phyloP scores from a whole-genome alignment of 805 yeast species.

The Teunomyces pallodes region DNA sequence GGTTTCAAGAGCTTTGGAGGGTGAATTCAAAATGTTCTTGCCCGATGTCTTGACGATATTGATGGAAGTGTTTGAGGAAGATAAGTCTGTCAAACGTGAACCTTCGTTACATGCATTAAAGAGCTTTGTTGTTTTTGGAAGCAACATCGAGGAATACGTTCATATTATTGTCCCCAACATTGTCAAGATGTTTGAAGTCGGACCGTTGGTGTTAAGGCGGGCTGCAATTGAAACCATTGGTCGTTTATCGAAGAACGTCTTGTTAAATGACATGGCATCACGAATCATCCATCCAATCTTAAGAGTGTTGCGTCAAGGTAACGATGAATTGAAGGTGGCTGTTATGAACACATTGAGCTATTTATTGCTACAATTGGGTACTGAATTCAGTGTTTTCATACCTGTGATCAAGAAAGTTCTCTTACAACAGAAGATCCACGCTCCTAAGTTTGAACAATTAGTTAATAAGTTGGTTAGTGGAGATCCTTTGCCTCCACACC shows the following conservation, averaged over 20 bases:
- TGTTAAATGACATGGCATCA: constrained; percentile 83
- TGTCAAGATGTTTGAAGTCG: constrained; percentile 73
- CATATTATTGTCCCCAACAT: constrained; percentile 86
- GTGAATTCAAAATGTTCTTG: constrained; percentile 84
- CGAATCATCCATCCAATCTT: constrained; percentile 84
- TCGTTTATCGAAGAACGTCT: constrained; percentile 67
- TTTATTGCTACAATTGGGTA: constrained; percentile 74
- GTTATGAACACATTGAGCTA: constrained; percentile 80
- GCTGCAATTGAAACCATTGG: constrained; percentile 84
- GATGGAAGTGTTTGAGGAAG: constrained; percentile 73
- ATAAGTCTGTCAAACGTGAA: constrained; percentile 56
- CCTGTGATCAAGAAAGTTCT: constrained; percentile 74
- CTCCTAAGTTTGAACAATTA: constrained; percentile 74
- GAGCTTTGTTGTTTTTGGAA: constrained; percentile 82
- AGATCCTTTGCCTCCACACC: constrained; percentile 80
- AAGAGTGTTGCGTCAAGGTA: constrained; percentile 54
- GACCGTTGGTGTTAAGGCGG: constrained; percentile 58
- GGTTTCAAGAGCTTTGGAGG: constrained; percentile 80
- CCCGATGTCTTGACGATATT: constrained; percentile 76
- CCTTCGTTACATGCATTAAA: constrained; percentile 73
- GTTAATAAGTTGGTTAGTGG: constrained; percentile 75
- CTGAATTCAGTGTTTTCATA: constrained; percentile 80
- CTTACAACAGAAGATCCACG: constrained; percentile 61
- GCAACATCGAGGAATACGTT: constrained; percentile 82
- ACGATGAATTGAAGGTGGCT: constrained; percentile 60